Conservation (phyloP, 2,329 filamentous ascomycete genomes). For the Colletotrichum chlorophyti region DNA sequence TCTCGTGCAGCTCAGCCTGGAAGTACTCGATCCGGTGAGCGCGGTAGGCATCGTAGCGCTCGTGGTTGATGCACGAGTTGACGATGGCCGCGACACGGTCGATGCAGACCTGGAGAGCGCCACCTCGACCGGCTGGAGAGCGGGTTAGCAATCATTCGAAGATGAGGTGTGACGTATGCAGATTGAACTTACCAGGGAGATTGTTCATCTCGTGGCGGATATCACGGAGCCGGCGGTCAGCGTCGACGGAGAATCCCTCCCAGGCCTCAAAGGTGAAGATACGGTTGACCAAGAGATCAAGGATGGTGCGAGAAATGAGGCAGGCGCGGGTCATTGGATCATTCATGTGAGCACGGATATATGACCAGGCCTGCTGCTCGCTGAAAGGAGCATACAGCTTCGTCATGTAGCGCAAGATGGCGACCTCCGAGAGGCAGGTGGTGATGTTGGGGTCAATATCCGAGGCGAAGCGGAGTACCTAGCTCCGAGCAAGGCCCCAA, state of each 20-base stretch:
- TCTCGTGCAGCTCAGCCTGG: slow-evolving; percentile 50
- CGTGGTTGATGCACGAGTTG: slow-evolving; percentile 44
- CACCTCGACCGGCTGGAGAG: slow-evolving; percentile 20
- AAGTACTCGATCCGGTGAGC: slow-evolving; percentile 38
- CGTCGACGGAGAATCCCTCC: slow-evolving; percentile 44
- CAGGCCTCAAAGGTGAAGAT: slow-evolving; percentile 48
- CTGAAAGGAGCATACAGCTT: slow-evolving; percentile 35
- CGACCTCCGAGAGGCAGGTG: slow-evolving; percentile 9
- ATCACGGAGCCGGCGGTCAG: slow-evolving; percentile 42
- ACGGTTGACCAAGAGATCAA: slow-evolving; percentile 50
- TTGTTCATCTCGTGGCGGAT: slow-evolving; percentile 42
- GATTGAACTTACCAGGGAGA: slow-evolving; percentile 39
- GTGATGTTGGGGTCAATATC: slow-evolving; percentile 10
- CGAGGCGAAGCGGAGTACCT: slow-evolving; percentile 26
- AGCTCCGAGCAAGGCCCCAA: slow-evolving; percentile 28
- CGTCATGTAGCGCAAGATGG: slow-evolving; percentile 26
- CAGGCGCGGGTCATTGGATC: slow-evolving; percentile 48
- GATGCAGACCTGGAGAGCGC: slow-evolving; percentile 44
- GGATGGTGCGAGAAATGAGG: slow-evolving; percentile 49
- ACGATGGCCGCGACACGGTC: slow-evolving; percentile 45
- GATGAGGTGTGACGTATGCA: neutral
- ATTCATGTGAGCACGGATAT: slow-evolving; percentile 48
- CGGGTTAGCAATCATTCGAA: neutral
- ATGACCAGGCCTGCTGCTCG: slow-evolving; percentile 45
- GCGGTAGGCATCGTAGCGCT: slow-evolving; percentile 33